Percentiles rank a stretch among this genome's conserved stretches.
phyloP scores from a whole-genome alignment of 257 asterid genomes.

The Dorcoceras hygrometricum region DNA sequence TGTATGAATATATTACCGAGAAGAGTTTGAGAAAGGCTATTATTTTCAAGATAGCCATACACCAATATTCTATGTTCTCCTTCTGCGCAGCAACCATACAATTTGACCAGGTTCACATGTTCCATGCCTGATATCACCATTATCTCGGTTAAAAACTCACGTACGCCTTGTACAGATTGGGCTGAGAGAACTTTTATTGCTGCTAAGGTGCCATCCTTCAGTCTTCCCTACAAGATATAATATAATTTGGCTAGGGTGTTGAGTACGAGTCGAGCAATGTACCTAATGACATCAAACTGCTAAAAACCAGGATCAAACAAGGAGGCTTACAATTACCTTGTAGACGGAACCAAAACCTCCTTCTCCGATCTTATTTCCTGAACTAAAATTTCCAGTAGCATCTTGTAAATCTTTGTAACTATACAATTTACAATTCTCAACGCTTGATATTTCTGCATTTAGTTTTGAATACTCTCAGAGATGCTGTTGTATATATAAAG shows the following conservation, averaged over 20 bases:
- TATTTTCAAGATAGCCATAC: constrained; percentile 80
- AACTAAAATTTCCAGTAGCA: constrained; percentile 64
- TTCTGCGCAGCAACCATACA: constrained; percentile 88
- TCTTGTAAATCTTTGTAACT: constrained; percentile 55
- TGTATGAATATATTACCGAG: constrained; percentile 46
- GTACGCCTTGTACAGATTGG: constrained; percentile 71
- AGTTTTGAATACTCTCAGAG: constrained; percentile 26
- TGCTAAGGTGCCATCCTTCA: constrained; percentile 64
- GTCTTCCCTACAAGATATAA: constrained; percentile 56
- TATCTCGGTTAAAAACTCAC: constrained; percentile 74
- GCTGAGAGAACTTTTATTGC: constrained; percentile 90
- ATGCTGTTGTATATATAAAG: constrained; percentile 7
- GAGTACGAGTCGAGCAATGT: not conserved
- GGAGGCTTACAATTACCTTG: constrained; percentile 46
- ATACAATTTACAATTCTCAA: constrained; percentile 50
- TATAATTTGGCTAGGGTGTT: not conserved
- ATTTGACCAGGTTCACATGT: constrained; percentile 79
- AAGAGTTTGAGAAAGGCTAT: constrained; percentile 88
- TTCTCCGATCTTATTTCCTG: constrained; percentile 66
- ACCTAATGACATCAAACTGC: constrained; percentile 13
- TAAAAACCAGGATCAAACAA: constrained; percentile 1
- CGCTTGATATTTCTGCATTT: constrained; percentile 58
- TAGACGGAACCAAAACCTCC: constrained; percentile 92
- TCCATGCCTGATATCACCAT: constrained; percentile 57
- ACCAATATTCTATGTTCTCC: constrained; percentile 70